Conservation (phyloP, 495 filamentous ascomycete genomes). For the Podospora pseudoanserina region DNA sequence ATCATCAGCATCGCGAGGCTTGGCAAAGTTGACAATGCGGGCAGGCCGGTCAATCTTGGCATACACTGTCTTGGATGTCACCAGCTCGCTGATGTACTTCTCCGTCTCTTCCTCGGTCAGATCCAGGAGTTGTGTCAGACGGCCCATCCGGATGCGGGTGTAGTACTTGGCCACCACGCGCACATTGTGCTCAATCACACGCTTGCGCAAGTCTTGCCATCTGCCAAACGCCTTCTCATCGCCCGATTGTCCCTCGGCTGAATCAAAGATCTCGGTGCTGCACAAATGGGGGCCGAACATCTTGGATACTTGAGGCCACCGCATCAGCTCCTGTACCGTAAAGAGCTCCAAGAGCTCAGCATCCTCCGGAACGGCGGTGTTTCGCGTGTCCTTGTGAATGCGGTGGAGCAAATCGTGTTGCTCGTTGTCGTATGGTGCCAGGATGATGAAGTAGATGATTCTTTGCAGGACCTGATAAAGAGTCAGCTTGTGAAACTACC, state of each 20-base stretch:
- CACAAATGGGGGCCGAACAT: conserved; percentile 86
- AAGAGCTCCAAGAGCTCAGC: conserved; percentile 84
- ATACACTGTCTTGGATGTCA: conserved; percentile 94
- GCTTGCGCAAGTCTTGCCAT: conserved; percentile 93
- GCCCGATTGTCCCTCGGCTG: conserved; percentile 52
- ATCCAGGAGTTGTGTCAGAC: conserved; percentile 84
- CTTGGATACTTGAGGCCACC: conserved; percentile 88
- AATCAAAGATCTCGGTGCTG: conserved; percentile 82
- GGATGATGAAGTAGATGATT: conserved; percentile 95
- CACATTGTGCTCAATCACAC: conserved; percentile 98
- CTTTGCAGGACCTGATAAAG: conserved; percentile 69
- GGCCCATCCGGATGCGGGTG: conserved; percentile 88
- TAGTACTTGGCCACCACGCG: conserved; percentile 98
- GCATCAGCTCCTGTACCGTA: conserved; percentile 94
- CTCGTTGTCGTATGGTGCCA: conserved; percentile 96
- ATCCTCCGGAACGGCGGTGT: conserved; percentile 66
- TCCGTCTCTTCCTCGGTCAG: conserved; percentile 93
- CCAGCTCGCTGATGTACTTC: conserved; percentile 92
- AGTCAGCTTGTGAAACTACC: conserved; percentile 28
- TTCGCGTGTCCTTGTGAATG: conserved; percentile 68
- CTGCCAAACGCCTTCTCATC: conserved; percentile 76
- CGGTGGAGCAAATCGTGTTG: conserved; percentile 96
- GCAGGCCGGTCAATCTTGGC: conserved; percentile 97
- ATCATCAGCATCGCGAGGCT: conserved; percentile 93
- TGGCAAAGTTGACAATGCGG: conserved; percentile 84